A percentile compares a stretch with the other conserved stretches of the same genome.
Conservation (phyloP, 805 yeast species). For the Wickerhamiella bombiphila region DNA sequence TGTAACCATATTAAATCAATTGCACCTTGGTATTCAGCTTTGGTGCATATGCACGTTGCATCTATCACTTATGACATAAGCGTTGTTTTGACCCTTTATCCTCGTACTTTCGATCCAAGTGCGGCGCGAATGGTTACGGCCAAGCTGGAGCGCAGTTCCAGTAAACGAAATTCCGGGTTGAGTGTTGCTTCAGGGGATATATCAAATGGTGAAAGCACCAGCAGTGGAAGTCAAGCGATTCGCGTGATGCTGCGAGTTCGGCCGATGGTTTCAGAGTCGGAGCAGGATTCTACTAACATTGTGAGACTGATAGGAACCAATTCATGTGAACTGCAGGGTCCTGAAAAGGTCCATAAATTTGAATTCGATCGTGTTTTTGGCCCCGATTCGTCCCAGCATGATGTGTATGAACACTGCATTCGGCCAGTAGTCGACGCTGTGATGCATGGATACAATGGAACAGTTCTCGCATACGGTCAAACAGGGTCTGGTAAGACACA, state of each 20-base stretch:
- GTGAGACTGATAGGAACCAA: not conserved
- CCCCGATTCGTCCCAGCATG: conserved; percentile 36
- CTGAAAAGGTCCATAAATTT: conserved; percentile 22
- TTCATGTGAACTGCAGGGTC: not conserved
- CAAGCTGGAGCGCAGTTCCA: too few species aligned
- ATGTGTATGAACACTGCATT: conserved; percentile 45
- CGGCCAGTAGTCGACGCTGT: conserved; percentile 53
- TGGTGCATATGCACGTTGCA: too few species aligned
- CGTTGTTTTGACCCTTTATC: too few species aligned
- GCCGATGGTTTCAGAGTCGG: not conserved
- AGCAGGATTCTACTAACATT: not conserved
- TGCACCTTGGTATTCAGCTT: too few species aligned
- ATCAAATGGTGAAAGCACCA: not conserved
- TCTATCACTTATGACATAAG: too few species aligned
- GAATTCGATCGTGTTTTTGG: conserved; percentile 55
- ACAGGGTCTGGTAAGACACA: conserved; percentile 65
- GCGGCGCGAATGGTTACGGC: too few species aligned
- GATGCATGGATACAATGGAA: conserved; percentile 61
- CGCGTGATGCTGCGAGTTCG: not conserved
- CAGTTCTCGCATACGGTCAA: conserved; percentile 68
- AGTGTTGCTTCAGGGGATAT: too few species aligned
- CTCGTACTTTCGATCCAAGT: too few species aligned
- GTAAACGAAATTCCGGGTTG: too few species aligned
- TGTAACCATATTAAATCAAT: too few species aligned
- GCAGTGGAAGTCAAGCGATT: not conserved